Conservation (phyloP, 805 yeast species). For the Scheffersomyces coipomensis region DNA sequence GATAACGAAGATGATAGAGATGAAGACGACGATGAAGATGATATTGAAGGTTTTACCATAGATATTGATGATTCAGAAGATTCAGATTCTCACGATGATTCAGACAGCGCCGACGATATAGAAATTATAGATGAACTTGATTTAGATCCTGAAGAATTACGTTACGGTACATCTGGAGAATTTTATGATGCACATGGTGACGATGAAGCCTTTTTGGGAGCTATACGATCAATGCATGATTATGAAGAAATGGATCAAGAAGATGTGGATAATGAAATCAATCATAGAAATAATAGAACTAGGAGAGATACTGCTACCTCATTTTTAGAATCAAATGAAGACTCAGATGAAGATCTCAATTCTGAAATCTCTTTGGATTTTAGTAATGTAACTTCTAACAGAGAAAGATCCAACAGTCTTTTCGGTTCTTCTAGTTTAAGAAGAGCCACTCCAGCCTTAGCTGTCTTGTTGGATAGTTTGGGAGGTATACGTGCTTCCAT, state of each 20-base stretch:
- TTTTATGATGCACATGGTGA: conserved; percentile 21
- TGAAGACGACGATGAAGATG: conserved; percentile 3
- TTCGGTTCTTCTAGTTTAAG: conserved; percentile 1
- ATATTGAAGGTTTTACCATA: conserved; percentile 11
- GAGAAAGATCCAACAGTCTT: background rate
- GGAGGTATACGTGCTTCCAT: conserved; percentile 21
- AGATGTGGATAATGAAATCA: conserved; percentile 14
- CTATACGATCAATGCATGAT: conserved; percentile 20
- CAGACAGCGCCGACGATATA: conserved; percentile 23
- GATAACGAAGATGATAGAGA: conserved; percentile 9
- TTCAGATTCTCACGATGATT: conserved; percentile 15
- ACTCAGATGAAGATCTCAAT: conserved; percentile 14
- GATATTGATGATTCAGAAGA: conserved; percentile 13
- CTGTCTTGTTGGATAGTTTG: conserved; percentile 10
- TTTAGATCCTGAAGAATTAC: conserved; percentile 20
- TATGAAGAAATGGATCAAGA: conserved; percentile 16
- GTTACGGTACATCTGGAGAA: too few relatives aligned
- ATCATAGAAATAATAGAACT: conserved; percentile 10
- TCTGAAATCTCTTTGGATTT: conserved; percentile 6
- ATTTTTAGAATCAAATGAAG: conserved; percentile 11
- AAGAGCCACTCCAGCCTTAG: conserved; percentile 10
- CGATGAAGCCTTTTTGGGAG: conserved; percentile 11
- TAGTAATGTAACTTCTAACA: background rate
- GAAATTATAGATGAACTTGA: conserved; percentile 36
- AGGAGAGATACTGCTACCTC: conserved; percentile 2